Conservation (phyloP, 1,139 yeast genomes). For the Scheffersomyces illinoinensis region DNA sequence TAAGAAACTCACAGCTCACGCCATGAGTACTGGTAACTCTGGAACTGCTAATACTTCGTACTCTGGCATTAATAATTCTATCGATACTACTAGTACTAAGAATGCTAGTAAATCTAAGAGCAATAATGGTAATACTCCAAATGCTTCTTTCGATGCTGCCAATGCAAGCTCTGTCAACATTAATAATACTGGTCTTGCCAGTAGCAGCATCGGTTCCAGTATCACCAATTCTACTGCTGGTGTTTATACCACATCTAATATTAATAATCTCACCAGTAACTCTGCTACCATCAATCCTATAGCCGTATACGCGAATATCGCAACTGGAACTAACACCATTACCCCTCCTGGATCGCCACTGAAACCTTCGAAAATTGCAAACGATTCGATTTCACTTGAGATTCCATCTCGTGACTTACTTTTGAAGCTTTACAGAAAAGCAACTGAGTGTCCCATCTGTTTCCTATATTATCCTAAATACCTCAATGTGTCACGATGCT, state of each 20-base stretch:
- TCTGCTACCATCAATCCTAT: not conserved
- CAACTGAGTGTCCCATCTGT: slow-evolving; percentile 92
- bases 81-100: not conserved
- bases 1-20: slow-evolving; percentile 8
- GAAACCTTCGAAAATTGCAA: not conserved
- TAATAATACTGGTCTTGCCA: not conserved
- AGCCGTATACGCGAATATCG: not conserved
- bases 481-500: slow-evolving; percentile 83
- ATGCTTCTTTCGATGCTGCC: not conserved
- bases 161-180: not conserved
- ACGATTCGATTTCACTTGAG: slow-evolving; percentile 9
- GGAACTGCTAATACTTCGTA: not conserved
- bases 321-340: not conserved
- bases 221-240: not conserved
- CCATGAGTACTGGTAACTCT: not conserved
- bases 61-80: not conserved
- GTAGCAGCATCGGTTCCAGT: not conserved
- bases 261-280: not conserved
- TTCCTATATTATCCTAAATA: slow-evolving; percentile 81
- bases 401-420: slow-evolving; percentile 34
- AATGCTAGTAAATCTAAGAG: not conserved
- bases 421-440: slow-evolving; percentile 55
- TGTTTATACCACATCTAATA: not conserved
- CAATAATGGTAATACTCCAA: not conserved
- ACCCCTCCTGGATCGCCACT: not conserved